Percentiles rank a stretch among this genome's conserved stretches.
phyloP scores from a whole-genome alignment of 1,139 yeast species.

The Debaryomyces udenii region DNA sequence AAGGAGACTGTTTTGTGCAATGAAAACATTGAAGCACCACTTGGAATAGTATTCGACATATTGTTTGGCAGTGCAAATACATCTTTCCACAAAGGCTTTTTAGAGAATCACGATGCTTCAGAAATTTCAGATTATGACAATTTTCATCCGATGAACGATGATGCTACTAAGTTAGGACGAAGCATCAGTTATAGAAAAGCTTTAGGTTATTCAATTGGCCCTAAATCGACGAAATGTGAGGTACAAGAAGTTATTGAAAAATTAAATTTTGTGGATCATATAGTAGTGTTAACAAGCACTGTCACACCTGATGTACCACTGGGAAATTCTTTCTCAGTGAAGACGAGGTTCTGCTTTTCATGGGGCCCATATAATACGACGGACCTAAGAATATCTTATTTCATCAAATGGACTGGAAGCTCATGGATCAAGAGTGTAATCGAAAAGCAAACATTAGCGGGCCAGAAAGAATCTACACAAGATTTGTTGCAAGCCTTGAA shows the following conservation, averaged over 20 bases:
- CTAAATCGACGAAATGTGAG: slow-evolving; percentile 56
- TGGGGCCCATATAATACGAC: slow-evolving; percentile 53
- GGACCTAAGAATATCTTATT: slow-evolving; percentile 43
- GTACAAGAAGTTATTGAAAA: slow-evolving; percentile 49
- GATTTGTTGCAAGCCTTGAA: slow-evolving; percentile 34
- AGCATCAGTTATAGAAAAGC: slow-evolving; percentile 47
- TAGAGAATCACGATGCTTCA: slow-evolving; percentile 51
- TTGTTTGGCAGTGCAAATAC: slow-evolving; percentile 48
- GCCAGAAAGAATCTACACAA: slow-evolving; percentile 46
- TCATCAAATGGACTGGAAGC: slow-evolving; percentile 56
- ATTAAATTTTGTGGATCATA: slow-evolving; percentile 39
- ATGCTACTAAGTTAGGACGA: slow-evolving; percentile 37
- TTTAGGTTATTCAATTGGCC: slow-evolving; percentile 58
- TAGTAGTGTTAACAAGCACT: slow-evolving; percentile 42
- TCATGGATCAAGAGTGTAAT: slow-evolving; percentile 61
- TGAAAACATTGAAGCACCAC: slow-evolving; percentile 45
- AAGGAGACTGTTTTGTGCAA: slow-evolving; percentile 39
- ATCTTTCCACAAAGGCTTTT: slow-evolving; percentile 41
- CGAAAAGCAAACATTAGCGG: slow-evolving; percentile 52
- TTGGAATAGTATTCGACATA: slow-evolving; percentile 52
- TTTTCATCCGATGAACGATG: slow-evolving; percentile 38
- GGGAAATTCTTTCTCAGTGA: slow-evolving; percentile 56
- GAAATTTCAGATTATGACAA: slow-evolving; percentile 45
- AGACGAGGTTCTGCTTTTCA: slow-evolving; percentile 49
- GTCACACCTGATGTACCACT: slow-evolving; percentile 64